These are phyloP conservation scores for Kalanchoe fedtschenkoi DNA, from an alignment of 164 flowering plant species.

Conservation along the genomic window DNA sequence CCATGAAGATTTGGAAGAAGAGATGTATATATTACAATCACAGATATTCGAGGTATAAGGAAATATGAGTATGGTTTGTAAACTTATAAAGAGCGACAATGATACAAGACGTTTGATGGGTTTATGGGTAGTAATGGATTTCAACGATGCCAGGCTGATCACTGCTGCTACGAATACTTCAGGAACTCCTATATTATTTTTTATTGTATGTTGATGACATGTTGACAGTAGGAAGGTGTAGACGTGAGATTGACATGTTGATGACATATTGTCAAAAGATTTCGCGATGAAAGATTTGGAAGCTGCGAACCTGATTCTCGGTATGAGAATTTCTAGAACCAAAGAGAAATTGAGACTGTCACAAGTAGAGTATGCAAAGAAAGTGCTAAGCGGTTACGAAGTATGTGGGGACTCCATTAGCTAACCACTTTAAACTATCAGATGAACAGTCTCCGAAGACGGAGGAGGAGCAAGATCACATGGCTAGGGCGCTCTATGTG, in stretches of 20 bases:
- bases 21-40: background rate
- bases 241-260: background rate
- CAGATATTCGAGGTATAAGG: background rate
- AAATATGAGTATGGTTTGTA: constrained; percentile 4
- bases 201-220: background rate
- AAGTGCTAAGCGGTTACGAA: background rate
- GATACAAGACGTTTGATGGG: background rate
- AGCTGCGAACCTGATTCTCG: no score
- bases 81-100: background rate
- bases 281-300: constrained; percentile 5
- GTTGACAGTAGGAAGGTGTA: background rate
- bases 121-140: background rate
- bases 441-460: background rate
- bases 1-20: background rate
- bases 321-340: background rate
- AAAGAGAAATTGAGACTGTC: background rate
- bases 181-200: background rate
- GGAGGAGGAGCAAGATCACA: background rate
- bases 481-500: background rate
- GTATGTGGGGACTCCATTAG: background rate
- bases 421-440: background rate
- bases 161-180: constrained; percentile 4
- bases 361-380: background rate
- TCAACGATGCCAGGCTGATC: background rate
- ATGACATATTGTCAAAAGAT: background rate